phyloP scores from a whole-genome alignment of 345 rosid genomes.

The Populus tremula region DNA sequence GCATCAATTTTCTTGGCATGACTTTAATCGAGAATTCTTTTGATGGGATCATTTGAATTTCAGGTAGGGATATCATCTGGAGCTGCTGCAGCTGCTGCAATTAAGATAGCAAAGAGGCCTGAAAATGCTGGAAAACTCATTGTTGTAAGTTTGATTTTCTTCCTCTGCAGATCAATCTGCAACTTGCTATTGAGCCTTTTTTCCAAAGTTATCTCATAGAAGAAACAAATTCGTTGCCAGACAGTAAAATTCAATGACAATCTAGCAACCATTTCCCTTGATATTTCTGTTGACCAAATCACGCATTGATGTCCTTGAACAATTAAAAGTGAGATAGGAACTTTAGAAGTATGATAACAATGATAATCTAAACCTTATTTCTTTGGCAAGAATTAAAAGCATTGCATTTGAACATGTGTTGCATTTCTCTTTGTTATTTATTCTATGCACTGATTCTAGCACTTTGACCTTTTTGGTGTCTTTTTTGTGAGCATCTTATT shows the following conservation, averaged over 20 bases:
- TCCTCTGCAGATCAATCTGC: neutral
- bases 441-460: neutral
- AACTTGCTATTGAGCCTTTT: neutral
- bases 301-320: neutral
- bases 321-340: neutral
- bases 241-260: neutral
- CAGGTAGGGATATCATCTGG: slow-evolving; percentile 76
- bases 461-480: neutral
- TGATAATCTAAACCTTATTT: neutral
- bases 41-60: slow-evolving; percentile 5
- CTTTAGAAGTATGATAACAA: too few species aligned
- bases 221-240: neutral
- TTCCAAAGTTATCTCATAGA: neutral
- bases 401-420: neutral
- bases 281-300: neutral
- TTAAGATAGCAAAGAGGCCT: slow-evolving; percentile 54
- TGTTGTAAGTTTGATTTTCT: slow-evolving; percentile 42
- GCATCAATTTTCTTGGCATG: too few species aligned
- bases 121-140: slow-evolving; percentile 71
- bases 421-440: neutral
- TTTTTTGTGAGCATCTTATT: neutral
- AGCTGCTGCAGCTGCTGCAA: slow-evolving; percentile 68
- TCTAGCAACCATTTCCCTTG: neutral
- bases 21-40: neutral
- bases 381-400: neutral